Evolutionary conservation across 768 basidiomycete genomes (phyloP), one percentile per base, ranked within the genome.

Genomic region (Cystoderma amianthinum): DNA sequence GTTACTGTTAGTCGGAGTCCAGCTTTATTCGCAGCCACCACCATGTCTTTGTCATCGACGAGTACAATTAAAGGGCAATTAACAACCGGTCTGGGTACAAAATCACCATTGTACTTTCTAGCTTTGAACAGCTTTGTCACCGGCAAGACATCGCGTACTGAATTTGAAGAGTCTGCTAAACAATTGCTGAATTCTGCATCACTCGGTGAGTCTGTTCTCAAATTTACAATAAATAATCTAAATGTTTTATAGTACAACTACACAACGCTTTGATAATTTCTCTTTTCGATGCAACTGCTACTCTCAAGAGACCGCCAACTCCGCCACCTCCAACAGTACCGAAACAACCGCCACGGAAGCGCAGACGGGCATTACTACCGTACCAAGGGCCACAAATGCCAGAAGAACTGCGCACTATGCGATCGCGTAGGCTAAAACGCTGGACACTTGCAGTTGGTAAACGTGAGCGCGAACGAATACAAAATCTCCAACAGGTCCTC

Each of bases 221-320:
- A 19, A 2, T 17, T n/a, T 11, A 3, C 2, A n/a, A 20, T 52
- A 43, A 18, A 44, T 22, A 28, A 32, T 52, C 24, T 46, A 24
- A 38, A 22, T 43, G 7, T 34, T 30, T 13, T 34, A 12, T 46
- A 82, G 83, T 88, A 20, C 85, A 87, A 58, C 64, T 89, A 2
- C 88, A 91, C 55, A 91, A 91, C 58, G 80, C 87, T 9, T 69
- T 91, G 22, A 80, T 91, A 24, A 88, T 90, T 21, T 87, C 87
- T 2, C 60, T 91, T 12, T 86, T 90, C 47, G 86, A 87, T 58
- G 82, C 83, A 17, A 85, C 85, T 1, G 66, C 68, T 3, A 76
- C 78, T 0, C 77, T 82, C 49, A 78, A 81, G 49, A 74, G 82
- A 32, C 77, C 78, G 2, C 74, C 76, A 0, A 79, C 84, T 1